phyloP scores from a whole-genome alignment of 2,329 filamentous ascomycete genomes.

The Cladorrhinum sp. region DNA sequence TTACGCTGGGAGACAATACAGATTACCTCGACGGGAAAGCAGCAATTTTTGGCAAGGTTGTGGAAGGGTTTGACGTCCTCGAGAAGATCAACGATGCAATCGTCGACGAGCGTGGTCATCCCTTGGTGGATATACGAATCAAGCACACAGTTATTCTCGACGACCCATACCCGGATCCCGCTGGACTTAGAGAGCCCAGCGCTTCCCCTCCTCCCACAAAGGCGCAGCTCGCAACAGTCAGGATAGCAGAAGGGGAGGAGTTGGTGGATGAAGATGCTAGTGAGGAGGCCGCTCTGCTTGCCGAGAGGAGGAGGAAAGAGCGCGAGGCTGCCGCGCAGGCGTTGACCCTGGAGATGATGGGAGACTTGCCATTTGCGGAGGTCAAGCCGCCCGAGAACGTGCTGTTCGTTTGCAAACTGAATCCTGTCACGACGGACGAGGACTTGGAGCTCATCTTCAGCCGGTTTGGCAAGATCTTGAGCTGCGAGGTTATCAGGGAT shows the following conservation, averaged over 20 bases:
- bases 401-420: constrained; percentile 96
- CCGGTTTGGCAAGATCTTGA: constrained; percentile 90
- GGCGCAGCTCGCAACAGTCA: constrained; percentile 83
- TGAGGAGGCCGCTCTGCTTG: constrained; percentile 63
- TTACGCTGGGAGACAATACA: constrained; percentile 84
- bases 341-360: constrained; percentile 94
- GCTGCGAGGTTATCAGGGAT: constrained; percentile 94
- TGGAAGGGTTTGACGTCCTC: constrained; percentile 90
- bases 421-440: constrained; percentile 91
- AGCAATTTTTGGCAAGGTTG: constrained; percentile 92
- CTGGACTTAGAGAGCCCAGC: constrained; percentile 71
- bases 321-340: constrained; percentile 91
- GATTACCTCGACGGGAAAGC: constrained; percentile 90
- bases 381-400: constrained; percentile 97
- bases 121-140: constrained; percentile 90
- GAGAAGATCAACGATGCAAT: constrained; percentile 93
- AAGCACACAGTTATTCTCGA: constrained; percentile 90
- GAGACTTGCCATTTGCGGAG: constrained; percentile 93
- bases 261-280: constrained; percentile 68
- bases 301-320: constrained; percentile 77
- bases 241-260: constrained; percentile 82
- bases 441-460: constrained; percentile 95
- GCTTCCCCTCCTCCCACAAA: constrained; percentile 77
- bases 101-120: constrained; percentile 78
- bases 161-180: constrained; percentile 83